A percentile compares a stretch with the other conserved stretches of the same genome.
These are phyloP conservation scores for Breynia disticha DNA, from an alignment of 441 rosid species.

Conservation along the genomic window DNA sequence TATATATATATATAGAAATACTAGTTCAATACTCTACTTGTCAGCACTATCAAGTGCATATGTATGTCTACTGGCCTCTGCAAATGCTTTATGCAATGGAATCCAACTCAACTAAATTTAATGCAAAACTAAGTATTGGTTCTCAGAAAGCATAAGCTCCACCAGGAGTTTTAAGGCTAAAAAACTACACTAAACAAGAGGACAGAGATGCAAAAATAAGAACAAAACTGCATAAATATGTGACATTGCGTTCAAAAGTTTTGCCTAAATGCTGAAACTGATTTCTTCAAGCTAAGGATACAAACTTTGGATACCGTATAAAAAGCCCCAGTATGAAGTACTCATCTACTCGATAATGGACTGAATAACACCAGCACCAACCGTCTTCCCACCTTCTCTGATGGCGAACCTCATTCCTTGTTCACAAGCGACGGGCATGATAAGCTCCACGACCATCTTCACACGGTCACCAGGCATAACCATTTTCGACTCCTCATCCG, in stretches of 20 bases:
- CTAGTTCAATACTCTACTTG: background rate
- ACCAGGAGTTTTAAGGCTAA: background rate
- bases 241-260: slow-evolving; percentile 25
- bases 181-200: slow-evolving; percentile 22
- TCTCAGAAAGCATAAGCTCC: too few relatives aligned
- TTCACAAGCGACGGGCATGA: slow-evolving; percentile 92
- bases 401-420: slow-evolving; percentile 99
- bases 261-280: slow-evolving; percentile 25
- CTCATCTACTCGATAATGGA: slow-evolving; percentile 50
- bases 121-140: background rate
- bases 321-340: slow-evolving; percentile 14
- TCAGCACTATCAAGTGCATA: background rate
- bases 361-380: slow-evolving; percentile 93
- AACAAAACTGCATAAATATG: slow-evolving; percentile 32
- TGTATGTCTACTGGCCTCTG: slow-evolving; percentile 3
- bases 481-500: slow-evolving; percentile 94
- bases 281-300: slow-evolving; percentile 31
- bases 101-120: background rate
- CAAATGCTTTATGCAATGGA: slow-evolving; percentile 8
- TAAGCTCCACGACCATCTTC: slow-evolving; percentile 90
- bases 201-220: slow-evolving; percentile 14
- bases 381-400: slow-evolving; percentile 96
- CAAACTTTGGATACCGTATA: slow-evolving; percentile 25
- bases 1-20: slow-evolving; percentile 1
- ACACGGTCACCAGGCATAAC: slow-evolving; percentile 97